phyloP scores from a whole-genome alignment of 106 monocot species.

The Platanthera guangdongensis region DNA sequence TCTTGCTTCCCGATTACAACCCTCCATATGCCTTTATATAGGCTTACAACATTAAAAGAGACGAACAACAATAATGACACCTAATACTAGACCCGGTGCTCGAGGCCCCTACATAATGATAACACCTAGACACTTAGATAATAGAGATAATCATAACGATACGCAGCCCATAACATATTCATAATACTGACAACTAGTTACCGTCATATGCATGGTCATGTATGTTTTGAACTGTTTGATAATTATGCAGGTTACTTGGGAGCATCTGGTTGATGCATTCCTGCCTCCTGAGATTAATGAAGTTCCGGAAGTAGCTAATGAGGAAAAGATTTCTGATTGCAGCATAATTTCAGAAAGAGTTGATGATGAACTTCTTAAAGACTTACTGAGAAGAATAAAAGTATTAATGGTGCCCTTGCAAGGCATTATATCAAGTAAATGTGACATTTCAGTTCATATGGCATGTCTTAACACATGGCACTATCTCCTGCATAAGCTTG shows the following conservation, averaged over 20 bases:
- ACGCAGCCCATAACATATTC: too few relatives aligned
- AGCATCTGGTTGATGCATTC: constrained; percentile 45
- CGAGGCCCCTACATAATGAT: too few relatives aligned
- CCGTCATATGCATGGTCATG: not conserved
- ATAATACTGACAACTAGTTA: not conserved
- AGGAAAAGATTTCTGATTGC: not conserved
- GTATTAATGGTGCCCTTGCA: constrained; percentile 39
- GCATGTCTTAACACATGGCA: constrained; percentile 39
- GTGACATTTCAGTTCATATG: constrained; percentile 23
- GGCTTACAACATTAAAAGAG: too few relatives aligned
- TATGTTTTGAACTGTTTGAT: not conserved
- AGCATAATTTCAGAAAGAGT: not conserved
- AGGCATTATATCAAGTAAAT: constrained; percentile 40
- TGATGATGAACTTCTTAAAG: constrained; percentile 1
- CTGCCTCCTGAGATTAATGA: constrained; percentile 7
- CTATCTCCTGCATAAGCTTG: constrained; percentile 52
- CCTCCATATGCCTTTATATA: too few relatives aligned
- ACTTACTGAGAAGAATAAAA: constrained; percentile 34
- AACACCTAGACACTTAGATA: too few relatives aligned
- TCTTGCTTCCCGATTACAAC: too few relatives aligned
- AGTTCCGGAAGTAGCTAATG: not conserved
- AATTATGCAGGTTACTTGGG: constrained; percentile 44
- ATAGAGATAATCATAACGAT: too few relatives aligned
- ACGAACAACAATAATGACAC: too few relatives aligned
- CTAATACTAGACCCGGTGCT: too few relatives aligned